A percentile compares a stretch with the other conserved stretches of the same genome.
Evolutionary conservation across 305 asterid species (phyloP).

Genomic region (Solanum hybrid): DNA sequence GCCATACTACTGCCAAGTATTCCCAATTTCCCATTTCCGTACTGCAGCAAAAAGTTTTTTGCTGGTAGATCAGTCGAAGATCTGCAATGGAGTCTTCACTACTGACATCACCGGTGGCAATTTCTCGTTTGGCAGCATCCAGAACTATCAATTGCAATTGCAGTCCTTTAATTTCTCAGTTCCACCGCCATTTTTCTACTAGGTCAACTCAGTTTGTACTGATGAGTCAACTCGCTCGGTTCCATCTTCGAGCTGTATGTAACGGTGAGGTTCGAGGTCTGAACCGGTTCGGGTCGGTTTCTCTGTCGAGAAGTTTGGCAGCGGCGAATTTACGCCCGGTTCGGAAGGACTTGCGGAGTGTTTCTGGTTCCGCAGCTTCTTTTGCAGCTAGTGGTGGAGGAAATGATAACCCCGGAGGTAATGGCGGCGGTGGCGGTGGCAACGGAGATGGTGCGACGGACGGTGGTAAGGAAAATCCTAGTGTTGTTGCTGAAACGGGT

Average conservation of each 20-base stretch:
- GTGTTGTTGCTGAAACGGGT: conserved; percentile 40
- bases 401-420: conserved; percentile 42
- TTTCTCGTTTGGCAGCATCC: conserved; percentile 13
- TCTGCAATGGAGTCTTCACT: conserved; percentile 18
- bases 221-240: conserved; percentile 24
- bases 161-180: conserved; percentile 31
- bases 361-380: conserved; percentile 42
- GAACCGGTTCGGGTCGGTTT: conserved; percentile 22
- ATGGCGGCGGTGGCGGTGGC: conserved; percentile 44
- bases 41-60: background rate
- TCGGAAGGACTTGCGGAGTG: conserved; percentile 30
- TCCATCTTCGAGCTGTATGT: conserved; percentile 20
- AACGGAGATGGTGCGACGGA: conserved; percentile 40
- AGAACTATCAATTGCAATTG: conserved; percentile 39
- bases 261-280: background rate
- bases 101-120: conserved; percentile 10
- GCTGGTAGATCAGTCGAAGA: background rate
- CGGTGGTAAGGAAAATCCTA: conserved; percentile 47
- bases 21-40: background rate
- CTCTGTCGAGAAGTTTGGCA: conserved; percentile 14
- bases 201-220: conserved; percentile 16
- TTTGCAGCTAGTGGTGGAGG: conserved; percentile 70
- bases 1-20: background rate
- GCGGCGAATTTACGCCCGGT: conserved; percentile 11
- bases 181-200: conserved; percentile 38